Percentiles rank a stretch among this genome's conserved stretches.
Evolutionary conservation across 495 filamentous ascomycete species (phyloP).

Genomic region (Podospora bellae-mahoneyi): DNA sequence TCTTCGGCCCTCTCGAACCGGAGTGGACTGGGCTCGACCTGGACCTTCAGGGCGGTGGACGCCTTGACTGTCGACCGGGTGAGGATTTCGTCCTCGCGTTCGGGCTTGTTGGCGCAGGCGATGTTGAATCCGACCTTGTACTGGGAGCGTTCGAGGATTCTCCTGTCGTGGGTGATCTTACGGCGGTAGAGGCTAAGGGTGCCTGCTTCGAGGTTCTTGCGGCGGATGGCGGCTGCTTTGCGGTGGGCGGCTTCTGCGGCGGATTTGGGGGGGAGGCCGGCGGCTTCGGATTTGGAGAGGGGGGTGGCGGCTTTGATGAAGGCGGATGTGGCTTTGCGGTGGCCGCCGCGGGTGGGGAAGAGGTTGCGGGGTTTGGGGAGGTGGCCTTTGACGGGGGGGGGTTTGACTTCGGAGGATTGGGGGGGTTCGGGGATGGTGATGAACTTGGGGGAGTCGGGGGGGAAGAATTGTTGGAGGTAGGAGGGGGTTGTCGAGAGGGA

Average conservation of each 20-base stretch:
- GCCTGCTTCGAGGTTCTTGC: constrained; percentile 36
- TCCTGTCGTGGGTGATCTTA: constrained; percentile 28
- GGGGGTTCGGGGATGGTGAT: constrained; percentile 45
- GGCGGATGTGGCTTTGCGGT: constrained; percentile 28
- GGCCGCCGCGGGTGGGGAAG: constrained; percentile 39
- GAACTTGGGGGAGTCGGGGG: constrained; percentile 47
- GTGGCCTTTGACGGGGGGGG: constrained; percentile 38
- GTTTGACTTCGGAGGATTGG: constrained; percentile 38
- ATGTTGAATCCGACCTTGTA: constrained; percentile 23
- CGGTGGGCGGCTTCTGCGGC: constrained; percentile 36
- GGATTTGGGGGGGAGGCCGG: constrained; percentile 26
- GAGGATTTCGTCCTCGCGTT: constrained; percentile 42
- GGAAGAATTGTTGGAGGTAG: constrained; percentile 25
- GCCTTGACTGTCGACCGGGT: constrained; percentile 40
- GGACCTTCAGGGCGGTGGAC: constrained; percentile 27
- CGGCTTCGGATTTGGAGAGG: constrained; percentile 25
- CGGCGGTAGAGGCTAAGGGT: constrained; percentile 40
- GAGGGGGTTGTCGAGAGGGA: constrained; percentile 14
- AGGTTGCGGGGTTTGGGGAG: constrained; percentile 45
- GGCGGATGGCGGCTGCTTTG: constrained; percentile 36
- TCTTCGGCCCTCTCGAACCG: constrained; percentile 34
- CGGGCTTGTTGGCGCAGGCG: constrained; percentile 35
- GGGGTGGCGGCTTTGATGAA: constrained; percentile 34
- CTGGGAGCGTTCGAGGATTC: constrained; percentile 11
- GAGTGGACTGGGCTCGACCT: constrained; percentile 32